A percentile compares a stretch with the other conserved stretches of the same genome.
These are phyloP conservation scores for Xylaria intraflava DNA, from an alignment of 495 filamentous ascomycete species.

Conservation along the genomic window DNA sequence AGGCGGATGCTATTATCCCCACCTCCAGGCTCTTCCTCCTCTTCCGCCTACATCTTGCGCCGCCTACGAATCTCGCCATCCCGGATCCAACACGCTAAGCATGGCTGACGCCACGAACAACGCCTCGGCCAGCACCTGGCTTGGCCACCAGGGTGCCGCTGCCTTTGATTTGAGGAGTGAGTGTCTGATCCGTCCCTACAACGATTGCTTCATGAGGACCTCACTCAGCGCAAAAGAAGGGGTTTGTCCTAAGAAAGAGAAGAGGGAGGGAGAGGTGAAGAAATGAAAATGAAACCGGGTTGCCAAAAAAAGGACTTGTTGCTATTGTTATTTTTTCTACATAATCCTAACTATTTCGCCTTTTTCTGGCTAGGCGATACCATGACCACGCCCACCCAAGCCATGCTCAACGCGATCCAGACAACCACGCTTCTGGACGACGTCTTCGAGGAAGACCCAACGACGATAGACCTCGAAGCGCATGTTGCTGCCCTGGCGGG, in stretches of 20 bases:
- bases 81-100: not conserved
- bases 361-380: constrained; percentile 55
- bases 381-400: constrained; percentile 73
- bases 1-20: too few species aligned
- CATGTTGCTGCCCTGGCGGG: constrained; percentile 63
- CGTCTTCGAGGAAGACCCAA: constrained; percentile 75
- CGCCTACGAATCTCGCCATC: not conserved
- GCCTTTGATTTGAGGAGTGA: constrained; percentile 40
- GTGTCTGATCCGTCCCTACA: constrained; percentile 7
- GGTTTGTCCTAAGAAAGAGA: too few species aligned
- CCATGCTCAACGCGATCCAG: constrained; percentile 67
- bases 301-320: too few species aligned
- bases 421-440: constrained; percentile 65
- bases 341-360: not conserved
- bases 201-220: too few species aligned
- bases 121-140: constrained; percentile 23
- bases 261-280: too few species aligned
- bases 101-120: not conserved
- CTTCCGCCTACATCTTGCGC: not conserved
- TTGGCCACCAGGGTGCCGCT: constrained; percentile 37
- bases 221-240: too few species aligned
- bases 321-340: not conserved
- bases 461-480: constrained; percentile 64
- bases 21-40: not conserved
- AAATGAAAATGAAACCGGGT: too few species aligned